A percentile compares a stretch with the other conserved stretches of the same genome.
phyloP scores from a whole-genome alignment of 1,284 basidiomycete genomes.

The Marasmius oreades region DNA sequence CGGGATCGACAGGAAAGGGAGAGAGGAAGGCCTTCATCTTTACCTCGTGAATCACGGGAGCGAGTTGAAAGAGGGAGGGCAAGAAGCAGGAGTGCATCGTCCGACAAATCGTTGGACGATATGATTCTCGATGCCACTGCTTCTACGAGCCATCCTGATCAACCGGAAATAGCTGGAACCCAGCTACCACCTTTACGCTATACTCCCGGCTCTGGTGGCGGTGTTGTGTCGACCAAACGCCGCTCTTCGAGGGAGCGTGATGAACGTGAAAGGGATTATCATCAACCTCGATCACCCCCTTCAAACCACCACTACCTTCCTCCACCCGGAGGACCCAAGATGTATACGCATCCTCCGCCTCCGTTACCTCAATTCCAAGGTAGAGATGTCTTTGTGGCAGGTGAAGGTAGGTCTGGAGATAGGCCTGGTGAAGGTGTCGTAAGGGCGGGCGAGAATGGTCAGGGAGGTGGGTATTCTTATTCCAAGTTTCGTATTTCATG shows the following conservation, averaged over 20 bases:
- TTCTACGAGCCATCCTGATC: background rate
- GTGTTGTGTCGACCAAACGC: background rate
- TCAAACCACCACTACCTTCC: background rate
- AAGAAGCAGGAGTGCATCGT: background rate
- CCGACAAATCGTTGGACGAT: background rate
- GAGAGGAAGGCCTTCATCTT: background rate
- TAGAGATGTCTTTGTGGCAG: background rate
- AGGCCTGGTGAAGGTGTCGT: background rate
- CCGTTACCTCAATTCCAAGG: background rate
- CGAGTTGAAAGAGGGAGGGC: background rate
- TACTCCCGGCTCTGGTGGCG: background rate
- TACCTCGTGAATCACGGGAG: background rate
- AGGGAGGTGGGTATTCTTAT: constrained; percentile 1
- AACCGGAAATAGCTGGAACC: background rate
- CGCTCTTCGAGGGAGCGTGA: background rate
- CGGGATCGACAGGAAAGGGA: background rate
- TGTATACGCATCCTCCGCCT: background rate
- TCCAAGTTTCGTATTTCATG: background rate
- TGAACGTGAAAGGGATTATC: background rate
- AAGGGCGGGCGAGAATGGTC: background rate
- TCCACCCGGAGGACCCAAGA: background rate
- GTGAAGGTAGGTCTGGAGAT: background rate
- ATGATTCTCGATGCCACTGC: constrained; percentile 1
- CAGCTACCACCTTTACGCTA: constrained; percentile 5
- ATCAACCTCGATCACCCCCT: background rate